A percentile compares a stretch with the other conserved stretches of the same genome.
Evolutionary conservation across 2,329 filamentous ascomycete genomes (phyloP).

Genomic region (Botryotinia convoluta): DNA sequence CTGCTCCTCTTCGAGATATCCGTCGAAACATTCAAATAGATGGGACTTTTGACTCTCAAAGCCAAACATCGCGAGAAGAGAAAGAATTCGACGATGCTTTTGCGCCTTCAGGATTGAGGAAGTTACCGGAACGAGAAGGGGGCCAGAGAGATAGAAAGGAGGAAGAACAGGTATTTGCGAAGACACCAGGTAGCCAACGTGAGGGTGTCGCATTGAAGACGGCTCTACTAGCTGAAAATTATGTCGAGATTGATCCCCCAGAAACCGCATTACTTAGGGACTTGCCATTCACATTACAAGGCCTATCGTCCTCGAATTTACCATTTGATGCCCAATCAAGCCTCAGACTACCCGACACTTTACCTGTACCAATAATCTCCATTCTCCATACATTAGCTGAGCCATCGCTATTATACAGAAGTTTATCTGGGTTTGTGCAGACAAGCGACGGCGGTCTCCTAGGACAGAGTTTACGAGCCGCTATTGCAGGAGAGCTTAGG

Average conservation of each 20-base stretch:
- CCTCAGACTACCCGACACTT: conserved; percentile 71
- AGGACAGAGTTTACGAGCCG: conserved; percentile 85
- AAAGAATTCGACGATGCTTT: conserved; percentile 46
- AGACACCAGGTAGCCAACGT: conserved; percentile 31
- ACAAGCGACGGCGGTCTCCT: conserved; percentile 80
- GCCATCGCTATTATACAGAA: conserved; percentile 86
- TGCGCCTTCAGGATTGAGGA: conserved; percentile 49
- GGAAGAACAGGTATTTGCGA: conserved; percentile 34
- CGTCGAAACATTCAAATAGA: conserved; percentile 26
- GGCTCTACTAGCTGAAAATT: conserved; percentile 55
- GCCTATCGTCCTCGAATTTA: conserved; percentile 81
- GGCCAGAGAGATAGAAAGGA: conserved; percentile 38
- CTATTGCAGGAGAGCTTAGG: conserved; percentile 78
- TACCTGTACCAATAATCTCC: conserved; percentile 82
- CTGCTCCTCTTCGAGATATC: conserved; percentile 9
- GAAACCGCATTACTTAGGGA: conserved; percentile 72
- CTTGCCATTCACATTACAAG: conserved; percentile 88
- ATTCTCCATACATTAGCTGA: conserved; percentile 88
- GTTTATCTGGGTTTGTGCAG: conserved; percentile 77
- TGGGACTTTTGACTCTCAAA: conserved; percentile 33
- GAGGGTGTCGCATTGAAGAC: conserved; percentile 46
- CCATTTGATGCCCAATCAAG: conserved; percentile 68
- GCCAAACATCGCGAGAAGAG: conserved; percentile 42
- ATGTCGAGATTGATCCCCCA: conserved; percentile 56
- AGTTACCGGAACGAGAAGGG: conserved; percentile 36